Conservation (phyloP, 768 basidiomycete genomes). For the Calocybe indica region DNA sequence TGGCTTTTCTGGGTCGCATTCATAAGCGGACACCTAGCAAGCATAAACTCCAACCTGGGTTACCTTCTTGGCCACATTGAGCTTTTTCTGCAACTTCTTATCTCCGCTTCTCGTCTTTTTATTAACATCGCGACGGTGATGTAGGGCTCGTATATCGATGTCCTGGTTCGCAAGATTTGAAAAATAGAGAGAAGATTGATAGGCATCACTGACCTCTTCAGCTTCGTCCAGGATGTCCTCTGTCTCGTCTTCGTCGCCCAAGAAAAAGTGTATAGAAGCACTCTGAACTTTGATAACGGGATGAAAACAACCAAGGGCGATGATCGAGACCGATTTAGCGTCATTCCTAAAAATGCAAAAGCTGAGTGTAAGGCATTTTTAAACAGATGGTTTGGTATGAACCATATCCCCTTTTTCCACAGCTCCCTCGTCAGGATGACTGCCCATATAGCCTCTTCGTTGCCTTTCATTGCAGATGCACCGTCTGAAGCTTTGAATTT, state of each 20-base stretch:
- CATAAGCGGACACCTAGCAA: too few relatives aligned
- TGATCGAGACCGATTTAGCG: constrained; percentile 87
- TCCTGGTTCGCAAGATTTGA: constrained; percentile 30
- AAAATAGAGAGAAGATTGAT: constrained; percentile 1
- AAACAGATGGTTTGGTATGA: constrained; percentile 9
- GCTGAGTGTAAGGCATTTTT: constrained; percentile 1
- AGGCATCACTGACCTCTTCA: constrained; percentile 37
- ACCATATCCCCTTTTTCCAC: constrained; percentile 93
- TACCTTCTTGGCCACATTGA: constrained; percentile 75
- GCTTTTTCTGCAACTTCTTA: constrained; percentile 68
- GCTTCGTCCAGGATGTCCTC: constrained; percentile 70
- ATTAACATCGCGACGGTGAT: constrained; percentile 87
- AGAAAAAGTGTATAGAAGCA: constrained; percentile 93
- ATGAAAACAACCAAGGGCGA: constrained; percentile 89
- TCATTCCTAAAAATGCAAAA: constrained; percentile 55
- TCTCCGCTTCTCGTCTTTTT: constrained; percentile 86
- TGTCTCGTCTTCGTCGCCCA: constrained; percentile 78
- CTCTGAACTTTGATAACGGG: constrained; percentile 92
- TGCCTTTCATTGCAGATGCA: constrained; percentile 36
- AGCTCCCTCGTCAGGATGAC: constrained; percentile 89
- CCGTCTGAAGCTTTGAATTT: constrained; percentile 45
- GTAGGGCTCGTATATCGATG: constrained; percentile 65
- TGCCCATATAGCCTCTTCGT: constrained; percentile 97
- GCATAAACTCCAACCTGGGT: background rate
- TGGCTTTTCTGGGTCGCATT: constrained; percentile 24